Percentiles rank a stretch among this genome's conserved stretches.
These are phyloP conservation scores for Pichia insulana DNA, from an alignment of 805 yeast species.

Conservation along the genomic window DNA sequence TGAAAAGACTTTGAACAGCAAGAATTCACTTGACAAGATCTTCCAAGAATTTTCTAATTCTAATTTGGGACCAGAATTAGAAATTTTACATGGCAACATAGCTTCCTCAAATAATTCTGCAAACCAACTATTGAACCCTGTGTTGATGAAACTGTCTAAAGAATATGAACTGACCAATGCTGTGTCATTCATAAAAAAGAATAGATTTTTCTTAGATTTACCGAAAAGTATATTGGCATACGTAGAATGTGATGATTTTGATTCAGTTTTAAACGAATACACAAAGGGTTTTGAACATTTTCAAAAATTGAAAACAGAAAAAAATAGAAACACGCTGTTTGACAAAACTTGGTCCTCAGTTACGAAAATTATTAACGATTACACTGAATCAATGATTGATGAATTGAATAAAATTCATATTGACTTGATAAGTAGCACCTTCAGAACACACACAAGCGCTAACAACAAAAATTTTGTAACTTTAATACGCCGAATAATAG, in stretches of 20 bases:
- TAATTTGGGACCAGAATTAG: conserved; percentile 15
- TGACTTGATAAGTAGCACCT: conserved; percentile 20
- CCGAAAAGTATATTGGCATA: conserved; percentile 40
- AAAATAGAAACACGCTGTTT: conserved; percentile 27
- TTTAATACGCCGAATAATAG: conserved; percentile 46
- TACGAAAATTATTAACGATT: conserved; percentile 42
- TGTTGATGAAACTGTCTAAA: conserved; percentile 40
- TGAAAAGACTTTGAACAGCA: conserved; percentile 54
- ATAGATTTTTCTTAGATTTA: conserved; percentile 46
- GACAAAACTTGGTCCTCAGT: conserved; percentile 50
- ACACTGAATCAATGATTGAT: conserved; percentile 47
- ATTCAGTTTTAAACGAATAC: conserved; percentile 49
- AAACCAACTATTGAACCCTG: conserved; percentile 49
- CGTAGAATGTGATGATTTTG: conserved; percentile 45
- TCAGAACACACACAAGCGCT: conserved; percentile 9
- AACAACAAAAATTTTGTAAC: conserved; percentile 28
- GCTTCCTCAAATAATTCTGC: conserved; percentile 42
- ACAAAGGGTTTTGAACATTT: conserved; percentile 33
- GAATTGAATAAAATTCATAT: conserved; percentile 30
- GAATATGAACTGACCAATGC: conserved; percentile 43
- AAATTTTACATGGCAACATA: conserved; percentile 29
- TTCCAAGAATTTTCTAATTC: conserved; percentile 40
- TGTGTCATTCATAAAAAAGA: conserved; percentile 41
- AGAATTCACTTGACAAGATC: conserved; percentile 54
- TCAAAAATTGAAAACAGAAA: conserved; percentile 6